phyloP scores from a whole-genome alignment of 345 rosid species.

The Gossypium australe region DNA sequence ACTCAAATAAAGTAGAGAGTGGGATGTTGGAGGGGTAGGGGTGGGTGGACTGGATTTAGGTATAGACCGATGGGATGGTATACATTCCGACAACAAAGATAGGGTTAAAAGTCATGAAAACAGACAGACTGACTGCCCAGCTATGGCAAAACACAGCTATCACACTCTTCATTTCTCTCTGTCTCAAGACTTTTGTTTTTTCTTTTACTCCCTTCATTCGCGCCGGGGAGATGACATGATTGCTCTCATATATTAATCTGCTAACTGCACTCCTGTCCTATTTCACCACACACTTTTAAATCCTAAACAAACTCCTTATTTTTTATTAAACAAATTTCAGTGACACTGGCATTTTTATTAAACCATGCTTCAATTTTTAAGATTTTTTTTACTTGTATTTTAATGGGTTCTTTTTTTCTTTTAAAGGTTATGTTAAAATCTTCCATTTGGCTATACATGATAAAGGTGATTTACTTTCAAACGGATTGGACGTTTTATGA shows the following conservation, averaged over 20 bases:
- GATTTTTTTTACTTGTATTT: too few species aligned
- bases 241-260: not conserved
- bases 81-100: conserved; percentile 23
- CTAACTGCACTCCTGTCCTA: not conserved
- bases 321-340: too few species aligned
- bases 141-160: conserved; percentile 18
- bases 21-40: not conserved
- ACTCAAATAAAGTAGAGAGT: not conserved
- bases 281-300: too few species aligned
- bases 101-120: conserved; percentile 14
- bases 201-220: conserved; percentile 20
- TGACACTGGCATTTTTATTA: too few species aligned
- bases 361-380: too few species aligned
- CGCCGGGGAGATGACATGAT: not conserved
- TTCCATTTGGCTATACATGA: not conserved
- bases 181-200: conserved; percentile 8
- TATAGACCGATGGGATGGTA: not conserved
- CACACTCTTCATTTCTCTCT: not conserved
- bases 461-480: not conserved
- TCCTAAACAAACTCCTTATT: too few species aligned
- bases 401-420: too few species aligned
- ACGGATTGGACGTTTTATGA: too few species aligned
- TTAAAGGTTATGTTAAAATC: too few species aligned
- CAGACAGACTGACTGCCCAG: not conserved
- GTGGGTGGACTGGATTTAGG: conserved; percentile 13